Conservation (phyloP, 371 early-diverging fungal species). For the Mucor circinelloides region DNA sequence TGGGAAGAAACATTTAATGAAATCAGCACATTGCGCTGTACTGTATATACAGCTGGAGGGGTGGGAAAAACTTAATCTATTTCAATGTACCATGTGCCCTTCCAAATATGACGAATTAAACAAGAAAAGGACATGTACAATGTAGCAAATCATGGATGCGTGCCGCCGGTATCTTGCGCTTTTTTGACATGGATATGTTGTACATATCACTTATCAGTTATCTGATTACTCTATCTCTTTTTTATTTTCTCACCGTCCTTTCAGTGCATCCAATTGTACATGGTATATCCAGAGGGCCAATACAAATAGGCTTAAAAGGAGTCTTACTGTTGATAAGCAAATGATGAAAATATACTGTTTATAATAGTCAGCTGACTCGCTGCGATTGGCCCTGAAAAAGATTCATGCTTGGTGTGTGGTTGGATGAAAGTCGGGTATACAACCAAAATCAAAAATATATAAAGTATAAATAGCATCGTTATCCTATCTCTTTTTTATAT, state of each 20-base stretch:
- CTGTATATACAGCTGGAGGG: neutral
- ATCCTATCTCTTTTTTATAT: slow-evolving; percentile 1
- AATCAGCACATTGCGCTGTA: neutral
- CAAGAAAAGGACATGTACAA: neutral
- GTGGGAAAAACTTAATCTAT: neutral
- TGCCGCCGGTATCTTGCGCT: neutral
- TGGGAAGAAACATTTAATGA: neutral
- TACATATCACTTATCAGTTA: neutral
- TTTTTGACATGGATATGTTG: neutral
- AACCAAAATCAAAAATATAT: neutral
- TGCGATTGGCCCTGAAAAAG: slow-evolving; percentile 3
- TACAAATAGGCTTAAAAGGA: neutral
- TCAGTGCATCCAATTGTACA: neutral
- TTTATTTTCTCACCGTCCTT: neutral
- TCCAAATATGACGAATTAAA: neutral
- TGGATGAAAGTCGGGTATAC: neutral
- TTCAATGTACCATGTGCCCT: neutral
- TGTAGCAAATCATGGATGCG: neutral
- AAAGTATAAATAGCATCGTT: neutral
- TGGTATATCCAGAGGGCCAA: neutral
- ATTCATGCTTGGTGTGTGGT: slow-evolving; percentile 1
- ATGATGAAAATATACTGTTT: neutral
- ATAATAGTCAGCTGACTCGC: neutral
- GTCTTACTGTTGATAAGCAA: neutral
- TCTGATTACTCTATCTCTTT: neutral